Evolutionary conservation across 179 eudicot species (phyloP).

Genomic region (Drosera spatulata): DNA sequence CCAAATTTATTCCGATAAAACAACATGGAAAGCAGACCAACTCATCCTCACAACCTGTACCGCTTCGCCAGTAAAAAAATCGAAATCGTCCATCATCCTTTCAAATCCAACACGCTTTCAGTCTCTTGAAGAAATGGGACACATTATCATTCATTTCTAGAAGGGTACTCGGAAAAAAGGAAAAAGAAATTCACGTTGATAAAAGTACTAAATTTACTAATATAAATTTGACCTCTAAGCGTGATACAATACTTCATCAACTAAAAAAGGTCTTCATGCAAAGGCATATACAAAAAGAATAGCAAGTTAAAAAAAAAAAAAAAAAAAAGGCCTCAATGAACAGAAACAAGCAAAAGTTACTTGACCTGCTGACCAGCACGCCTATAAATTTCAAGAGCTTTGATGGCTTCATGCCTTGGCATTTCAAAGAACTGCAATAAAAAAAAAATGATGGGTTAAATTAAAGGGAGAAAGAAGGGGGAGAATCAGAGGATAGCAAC

Average conservation of each 20-base stretch:
- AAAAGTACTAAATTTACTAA: no score
- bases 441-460: not conserved
- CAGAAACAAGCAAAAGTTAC: not conserved
- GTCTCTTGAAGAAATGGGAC: no score
- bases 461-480: not conserved
- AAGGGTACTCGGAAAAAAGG: no score
- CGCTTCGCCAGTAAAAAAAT: not conserved
- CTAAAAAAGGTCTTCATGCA: no score
- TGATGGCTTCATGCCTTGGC: conserved; percentile 93
- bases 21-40: not conserved
- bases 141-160: no score
- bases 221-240: no score
- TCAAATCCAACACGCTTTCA: no score
- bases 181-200: no score
- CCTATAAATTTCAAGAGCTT: conserved; percentile 78
- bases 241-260: no score
- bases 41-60: not conserved
- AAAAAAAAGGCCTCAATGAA: not conserved
- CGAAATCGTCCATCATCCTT: no score
- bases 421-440: conserved; percentile 83
- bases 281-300: no score
- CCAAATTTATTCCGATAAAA: not conserved
- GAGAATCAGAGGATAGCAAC: no score
- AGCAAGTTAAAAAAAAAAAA: not conserved
- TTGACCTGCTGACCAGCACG: conserved; percentile 91